phyloP scores from a whole-genome alignment of 75 land plant species.

The Pinus tabuliformis region DNA sequence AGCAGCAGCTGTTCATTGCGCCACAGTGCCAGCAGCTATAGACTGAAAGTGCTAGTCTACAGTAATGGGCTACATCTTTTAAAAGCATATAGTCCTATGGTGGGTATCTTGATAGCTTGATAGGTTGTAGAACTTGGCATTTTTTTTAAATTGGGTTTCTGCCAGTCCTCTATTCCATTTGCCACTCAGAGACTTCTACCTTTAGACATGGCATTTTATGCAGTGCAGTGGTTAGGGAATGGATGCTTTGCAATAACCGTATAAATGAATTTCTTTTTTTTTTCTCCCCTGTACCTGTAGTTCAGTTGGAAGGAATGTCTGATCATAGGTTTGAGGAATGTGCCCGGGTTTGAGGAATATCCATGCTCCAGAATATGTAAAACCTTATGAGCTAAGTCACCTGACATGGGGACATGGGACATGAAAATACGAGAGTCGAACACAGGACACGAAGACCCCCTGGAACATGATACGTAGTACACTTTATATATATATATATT shows the following conservation, averaged over 20 bases:
- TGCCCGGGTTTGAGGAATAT: too few species aligned
- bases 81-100: conserved; percentile 21
- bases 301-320: too few species aligned
- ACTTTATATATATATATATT: too few species aligned
- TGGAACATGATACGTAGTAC: too few species aligned
- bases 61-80: conserved; percentile 42
- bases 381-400: too few species aligned
- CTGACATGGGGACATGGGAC: too few species aligned
- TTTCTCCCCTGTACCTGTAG: too few species aligned
- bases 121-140: conserved; percentile 13
- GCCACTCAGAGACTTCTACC: conserved; percentile 36
- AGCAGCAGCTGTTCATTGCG: not conserved
- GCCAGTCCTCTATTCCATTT: conserved; percentile 39
- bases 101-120: conserved; percentile 17
- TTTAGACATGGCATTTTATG: conserved; percentile 36
- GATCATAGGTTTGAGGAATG: too few species aligned
- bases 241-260: conserved; percentile 7
- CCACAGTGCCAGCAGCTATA: not conserved
- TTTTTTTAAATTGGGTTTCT: conserved; percentile 33
- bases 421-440: too few species aligned
- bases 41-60: conserved; percentile 36
- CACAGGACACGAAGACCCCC: too few species aligned
- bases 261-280: too few species aligned
- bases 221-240: conserved; percentile 3
- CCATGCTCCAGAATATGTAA: too few species aligned